These are phyloP conservation scores for Aristolochia fimbriata DNA, from an alignment of 164 flowering plant genomes.

Conservation along the genomic window DNA sequence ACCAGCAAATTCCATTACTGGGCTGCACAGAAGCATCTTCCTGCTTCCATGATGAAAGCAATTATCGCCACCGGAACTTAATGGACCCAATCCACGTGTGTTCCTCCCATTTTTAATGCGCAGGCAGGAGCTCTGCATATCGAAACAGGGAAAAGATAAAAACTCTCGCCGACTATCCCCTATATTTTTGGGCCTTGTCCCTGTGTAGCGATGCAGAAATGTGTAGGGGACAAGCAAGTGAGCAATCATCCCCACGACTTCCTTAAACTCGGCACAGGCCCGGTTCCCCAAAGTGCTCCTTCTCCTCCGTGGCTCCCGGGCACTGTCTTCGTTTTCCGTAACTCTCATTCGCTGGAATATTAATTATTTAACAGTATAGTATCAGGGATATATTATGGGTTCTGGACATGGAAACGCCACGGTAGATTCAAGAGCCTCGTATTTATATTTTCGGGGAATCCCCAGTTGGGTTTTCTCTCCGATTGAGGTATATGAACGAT, in stretches of 20 bases:
- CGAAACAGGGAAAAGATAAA: neutral
- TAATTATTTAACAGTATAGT: too few species aligned
- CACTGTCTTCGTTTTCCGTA: neutral
- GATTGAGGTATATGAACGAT: too few species aligned
- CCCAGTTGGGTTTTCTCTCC: too few species aligned
- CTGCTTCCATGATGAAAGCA: too few species aligned
- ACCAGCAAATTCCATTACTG: too few species aligned
- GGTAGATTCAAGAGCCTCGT: too few species aligned
- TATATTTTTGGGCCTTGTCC: neutral
- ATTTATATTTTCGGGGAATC: too few species aligned
- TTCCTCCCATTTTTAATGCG: neutral
- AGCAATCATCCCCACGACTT: neutral
- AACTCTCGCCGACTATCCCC: neutral
- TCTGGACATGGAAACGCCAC: too few species aligned
- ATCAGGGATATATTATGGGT: too few species aligned
- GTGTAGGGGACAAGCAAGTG: conserved; percentile 1
- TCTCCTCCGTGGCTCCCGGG: neutral
- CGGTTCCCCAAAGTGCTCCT: neutral
- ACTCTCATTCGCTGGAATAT: too few species aligned
- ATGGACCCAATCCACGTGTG: conserved; percentile 1
- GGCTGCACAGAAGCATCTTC: too few species aligned
- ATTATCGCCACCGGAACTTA: too few species aligned
- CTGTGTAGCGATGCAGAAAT: neutral
- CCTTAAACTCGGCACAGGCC: conserved; percentile 1
- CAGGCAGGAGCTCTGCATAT: neutral